phyloP scores from a whole-genome alignment of 371 early-diverging fungal species.

The Lichtheimia corymbifera region DNA sequence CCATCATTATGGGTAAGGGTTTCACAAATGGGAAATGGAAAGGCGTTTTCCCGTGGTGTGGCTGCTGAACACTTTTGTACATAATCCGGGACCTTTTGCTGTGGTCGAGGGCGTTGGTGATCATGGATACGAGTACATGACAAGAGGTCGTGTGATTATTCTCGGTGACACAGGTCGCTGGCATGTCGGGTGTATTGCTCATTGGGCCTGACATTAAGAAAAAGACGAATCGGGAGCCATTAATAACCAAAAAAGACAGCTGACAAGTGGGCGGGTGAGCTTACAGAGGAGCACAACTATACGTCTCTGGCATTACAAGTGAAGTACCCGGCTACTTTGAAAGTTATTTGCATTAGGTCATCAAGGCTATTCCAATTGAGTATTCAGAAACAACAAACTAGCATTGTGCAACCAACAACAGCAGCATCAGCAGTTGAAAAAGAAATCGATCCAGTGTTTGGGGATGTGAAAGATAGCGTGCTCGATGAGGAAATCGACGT shows the following conservation, averaged over 20 bases:
- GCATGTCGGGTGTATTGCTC: constrained; percentile 93
- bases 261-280: constrained; percentile 67
- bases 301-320: constrained; percentile 89
- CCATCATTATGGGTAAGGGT: constrained; percentile 95
- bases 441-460: constrained; percentile 51
- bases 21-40: constrained; percentile 89
- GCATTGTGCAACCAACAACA: constrained; percentile 1
- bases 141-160: constrained; percentile 88
- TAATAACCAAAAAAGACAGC: constrained; percentile 75
- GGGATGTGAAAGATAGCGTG: constrained; percentile 90
- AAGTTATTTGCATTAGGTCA: constrained; percentile 46
- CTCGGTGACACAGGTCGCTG: constrained; percentile 83
- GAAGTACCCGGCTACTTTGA: constrained; percentile 72
- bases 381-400: constrained; percentile 73
- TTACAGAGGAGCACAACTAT: constrained; percentile 79
- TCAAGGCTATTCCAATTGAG: constrained; percentile 89
- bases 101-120: constrained; percentile 97
- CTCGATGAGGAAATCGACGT: constrained; percentile 69
- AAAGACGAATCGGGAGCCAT: constrained; percentile 86
- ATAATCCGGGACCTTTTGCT: constrained; percentile 94
- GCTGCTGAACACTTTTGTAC: constrained; percentile 98
- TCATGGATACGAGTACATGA: constrained; percentile 99
- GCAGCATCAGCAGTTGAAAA: not conserved
- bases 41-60: constrained; percentile 90
- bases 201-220: constrained; percentile 87